phyloP scores from a whole-genome alignment of 139 green algal species.

The Chlorella sp. region DNA sequence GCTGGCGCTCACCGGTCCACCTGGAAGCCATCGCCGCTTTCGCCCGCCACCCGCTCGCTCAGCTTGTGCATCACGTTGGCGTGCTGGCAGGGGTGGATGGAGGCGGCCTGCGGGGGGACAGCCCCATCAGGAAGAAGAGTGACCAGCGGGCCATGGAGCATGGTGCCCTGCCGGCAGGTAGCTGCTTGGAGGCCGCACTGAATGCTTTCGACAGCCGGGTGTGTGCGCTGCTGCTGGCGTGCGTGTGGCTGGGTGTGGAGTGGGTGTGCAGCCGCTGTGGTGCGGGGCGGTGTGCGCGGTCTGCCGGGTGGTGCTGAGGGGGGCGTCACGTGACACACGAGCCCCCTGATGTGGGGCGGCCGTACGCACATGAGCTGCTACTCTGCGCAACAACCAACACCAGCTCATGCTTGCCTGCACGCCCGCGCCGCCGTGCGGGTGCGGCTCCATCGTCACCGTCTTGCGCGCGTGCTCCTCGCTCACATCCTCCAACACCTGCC shows the following conservation, averaged over 20 bases:
- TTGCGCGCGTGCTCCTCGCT: conserved; percentile 84
- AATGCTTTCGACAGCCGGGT: too few species aligned
- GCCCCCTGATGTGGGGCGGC: too few species aligned
- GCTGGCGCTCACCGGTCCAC: conserved; percentile 72
- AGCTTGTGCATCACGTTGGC: conserved; percentile 85
- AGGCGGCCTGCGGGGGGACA: not conserved
- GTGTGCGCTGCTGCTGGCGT: too few species aligned
- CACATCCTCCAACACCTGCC: conserved; percentile 88
- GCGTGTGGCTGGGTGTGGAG: too few species aligned
- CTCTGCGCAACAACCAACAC: not conserved
- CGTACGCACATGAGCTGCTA: not conserved
- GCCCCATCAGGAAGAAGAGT: too few species aligned
- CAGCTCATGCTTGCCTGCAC: conserved; percentile 13
- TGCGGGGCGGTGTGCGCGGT: too few species aligned
- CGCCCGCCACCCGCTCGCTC: conserved; percentile 63
- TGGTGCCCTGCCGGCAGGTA: not conserved
- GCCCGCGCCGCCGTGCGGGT: conserved; percentile 73
- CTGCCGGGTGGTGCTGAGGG: too few species aligned
- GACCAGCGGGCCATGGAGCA: not conserved
- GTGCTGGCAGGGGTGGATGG: conserved; percentile 87
- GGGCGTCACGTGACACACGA: too few species aligned
- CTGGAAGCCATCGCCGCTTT: conserved; percentile 52
- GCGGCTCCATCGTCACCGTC: conserved; percentile 89
- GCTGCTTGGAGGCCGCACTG: not conserved
- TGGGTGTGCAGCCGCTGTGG: too few species aligned